Conservation (phyloP, 116 monocot species). For the Thalassia testudinum region DNA sequence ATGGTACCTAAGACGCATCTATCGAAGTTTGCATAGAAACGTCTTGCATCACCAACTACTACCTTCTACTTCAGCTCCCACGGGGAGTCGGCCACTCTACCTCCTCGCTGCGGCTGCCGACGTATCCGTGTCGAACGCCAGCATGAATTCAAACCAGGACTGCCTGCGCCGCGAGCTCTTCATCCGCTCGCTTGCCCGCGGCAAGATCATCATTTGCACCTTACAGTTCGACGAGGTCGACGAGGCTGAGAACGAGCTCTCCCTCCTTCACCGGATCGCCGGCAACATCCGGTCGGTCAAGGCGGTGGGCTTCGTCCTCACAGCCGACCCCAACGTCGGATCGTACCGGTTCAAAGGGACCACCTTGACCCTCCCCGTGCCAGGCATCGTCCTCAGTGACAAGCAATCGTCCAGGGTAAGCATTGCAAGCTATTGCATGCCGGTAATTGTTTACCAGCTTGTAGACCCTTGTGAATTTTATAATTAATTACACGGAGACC, state of each 20-base stretch:
- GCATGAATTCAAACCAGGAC: not conserved
- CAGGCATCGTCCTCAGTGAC: slow-evolving; percentile 28
- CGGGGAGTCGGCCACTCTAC: no score
- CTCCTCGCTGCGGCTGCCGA: no score
- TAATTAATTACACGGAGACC: no score
- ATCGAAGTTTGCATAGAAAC: no score
- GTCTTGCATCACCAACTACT: no score
- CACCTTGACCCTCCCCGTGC: slow-evolving; percentile 16
- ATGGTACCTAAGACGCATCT: no score
- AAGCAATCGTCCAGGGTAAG: slow-evolving; percentile 16
- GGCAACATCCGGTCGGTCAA: slow-evolving; percentile 22
- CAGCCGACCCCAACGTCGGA: slow-evolving; percentile 15
- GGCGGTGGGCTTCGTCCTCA: slow-evolving; percentile 54
- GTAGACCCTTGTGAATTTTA: no score
- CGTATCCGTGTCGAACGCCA: no score
- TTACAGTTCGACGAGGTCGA: slow-evolving; percentile 11
- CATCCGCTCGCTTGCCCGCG: slow-evolving; percentile 17
- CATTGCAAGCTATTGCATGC: no score
- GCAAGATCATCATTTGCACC: slow-evolving; percentile 44
- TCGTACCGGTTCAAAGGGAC: slow-evolving; percentile 8
- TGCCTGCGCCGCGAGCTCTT: slow-evolving; percentile 34
- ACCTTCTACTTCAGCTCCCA: no score
- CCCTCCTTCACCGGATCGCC: slow-evolving; percentile 12
- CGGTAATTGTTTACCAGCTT: no score
- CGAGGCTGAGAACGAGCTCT: slow-evolving; percentile 6